A percentile compares a stretch with the other conserved stretches of the same genome.
These are phyloP conservation scores for Termitomyces heimii DNA, from an alignment of 768 basidiomycete genomes.

Conservation along the genomic window DNA sequence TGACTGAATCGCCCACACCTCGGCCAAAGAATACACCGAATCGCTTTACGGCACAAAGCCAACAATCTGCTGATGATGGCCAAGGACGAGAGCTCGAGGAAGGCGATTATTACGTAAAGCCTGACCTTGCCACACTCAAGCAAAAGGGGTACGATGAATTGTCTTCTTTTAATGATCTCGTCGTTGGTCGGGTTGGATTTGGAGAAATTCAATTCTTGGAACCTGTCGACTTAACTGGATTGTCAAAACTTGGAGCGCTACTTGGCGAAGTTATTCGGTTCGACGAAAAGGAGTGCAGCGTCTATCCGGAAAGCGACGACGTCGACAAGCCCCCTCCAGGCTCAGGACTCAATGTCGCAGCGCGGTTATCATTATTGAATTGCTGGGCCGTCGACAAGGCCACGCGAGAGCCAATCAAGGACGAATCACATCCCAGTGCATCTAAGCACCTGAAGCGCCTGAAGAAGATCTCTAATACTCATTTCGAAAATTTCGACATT, in stretches of 20 bases:
- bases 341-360: constrained; percentile 84
- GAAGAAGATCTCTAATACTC: constrained; percentile 80
- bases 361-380: constrained; percentile 65
- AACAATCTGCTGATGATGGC: constrained; percentile 17
- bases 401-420: constrained; percentile 84
- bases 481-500: constrained; percentile 76
- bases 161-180: constrained; percentile 65
- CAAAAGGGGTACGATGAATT: constrained; percentile 70
- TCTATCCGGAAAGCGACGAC: constrained; percentile 89
- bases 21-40: constrained; percentile 32
- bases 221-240: constrained; percentile 81
- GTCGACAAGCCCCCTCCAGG: constrained; percentile 80
- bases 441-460: constrained; percentile 75
- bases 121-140: constrained; percentile 67
- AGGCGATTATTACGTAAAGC: constrained; percentile 91
- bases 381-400: constrained; percentile 93
- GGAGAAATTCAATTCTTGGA: constrained; percentile 83
- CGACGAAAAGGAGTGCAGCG: constrained; percentile 86
- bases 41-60: constrained; percentile 32
- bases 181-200: constrained; percentile 88
- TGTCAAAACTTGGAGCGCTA: constrained; percentile 73
- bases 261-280: constrained; percentile 86
- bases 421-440: constrained; percentile 62
- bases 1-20: constrained; percentile 30
- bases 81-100: constrained; percentile 47